phyloP scores from a whole-genome alignment of 2,329 filamentous ascomycete genomes.

The Colletotrichum siamense region DNA sequence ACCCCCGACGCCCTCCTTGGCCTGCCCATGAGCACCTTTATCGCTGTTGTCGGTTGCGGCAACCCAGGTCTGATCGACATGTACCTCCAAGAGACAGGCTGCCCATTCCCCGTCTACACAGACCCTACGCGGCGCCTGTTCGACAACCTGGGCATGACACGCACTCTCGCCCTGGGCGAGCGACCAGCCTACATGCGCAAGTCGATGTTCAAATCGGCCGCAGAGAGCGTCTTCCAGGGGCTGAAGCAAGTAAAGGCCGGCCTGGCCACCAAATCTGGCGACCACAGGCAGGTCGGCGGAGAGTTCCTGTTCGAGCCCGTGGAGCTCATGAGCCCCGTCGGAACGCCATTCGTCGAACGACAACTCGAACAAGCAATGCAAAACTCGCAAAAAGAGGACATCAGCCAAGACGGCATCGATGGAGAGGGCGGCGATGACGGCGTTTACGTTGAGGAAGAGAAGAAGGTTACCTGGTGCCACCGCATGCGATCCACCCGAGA shows the following conservation, averaged over 20 bases:
- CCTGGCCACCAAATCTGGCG: conserved; percentile 67
- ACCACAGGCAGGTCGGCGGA: conserved; percentile 74
- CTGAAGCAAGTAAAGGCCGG: conserved; percentile 63
- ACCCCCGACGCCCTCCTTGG: conserved; percentile 53
- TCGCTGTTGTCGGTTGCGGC: conserved; percentile 77
- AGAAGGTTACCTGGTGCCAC: conserved; percentile 79
- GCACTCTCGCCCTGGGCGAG: conserved; percentile 63
- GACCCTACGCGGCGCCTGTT: conserved; percentile 74
- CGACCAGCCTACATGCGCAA: conserved; percentile 70
- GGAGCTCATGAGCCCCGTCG: conserved; percentile 47
- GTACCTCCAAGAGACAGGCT: conserved; percentile 68
- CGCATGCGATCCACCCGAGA: conserved; percentile 81
- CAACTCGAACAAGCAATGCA: conserved; percentile 26
- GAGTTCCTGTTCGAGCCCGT: conserved; percentile 77
- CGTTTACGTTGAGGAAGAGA: conserved; percentile 48
- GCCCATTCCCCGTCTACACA: conserved; percentile 78
- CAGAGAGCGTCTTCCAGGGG: conserved; percentile 62
- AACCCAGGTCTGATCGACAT: conserved; percentile 70
- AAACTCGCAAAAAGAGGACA: not conserved
- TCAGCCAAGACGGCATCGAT: conserved; percentile 14
- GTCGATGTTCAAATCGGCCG: conserved; percentile 53
- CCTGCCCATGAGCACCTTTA: conserved; percentile 63
- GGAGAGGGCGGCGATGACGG: conserved; percentile 27
- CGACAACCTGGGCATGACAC: conserved; percentile 70
- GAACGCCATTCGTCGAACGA: conserved; percentile 45